phyloP scores from a whole-genome alignment of 2,329 filamentous ascomycete species.

The Thielaviopsis ethacetica region DNA sequence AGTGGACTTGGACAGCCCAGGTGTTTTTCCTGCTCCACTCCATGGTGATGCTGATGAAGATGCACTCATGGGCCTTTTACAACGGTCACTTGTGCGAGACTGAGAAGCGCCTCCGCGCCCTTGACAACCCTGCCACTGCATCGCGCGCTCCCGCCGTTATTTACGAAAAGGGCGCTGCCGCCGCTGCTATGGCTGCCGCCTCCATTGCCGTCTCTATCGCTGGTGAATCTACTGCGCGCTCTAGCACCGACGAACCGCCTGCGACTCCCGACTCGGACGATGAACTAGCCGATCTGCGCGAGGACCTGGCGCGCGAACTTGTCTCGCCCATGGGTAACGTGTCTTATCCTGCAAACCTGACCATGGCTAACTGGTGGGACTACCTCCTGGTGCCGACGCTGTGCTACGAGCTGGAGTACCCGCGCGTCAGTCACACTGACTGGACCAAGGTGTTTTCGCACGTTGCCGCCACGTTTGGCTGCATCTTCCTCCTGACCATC shows the following conservation, averaged over 20 bases:
- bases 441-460: conserved; percentile 76
- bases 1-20: conserved; percentile 95
- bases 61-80: conserved; percentile 97
- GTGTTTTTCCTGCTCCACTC: conserved; percentile 88
- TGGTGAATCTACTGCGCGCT: conserved; percentile 11
- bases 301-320: conserved; percentile 77
- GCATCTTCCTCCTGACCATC: conserved; percentile 85
- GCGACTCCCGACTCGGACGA: conserved; percentile 21
- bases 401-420: conserved; percentile 96
- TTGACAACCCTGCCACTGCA: conserved; percentile 60
- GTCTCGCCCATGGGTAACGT: conserved; percentile 79
- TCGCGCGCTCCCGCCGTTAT: conserved; percentile 51
- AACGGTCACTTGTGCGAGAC: conserved; percentile 89
- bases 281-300: conserved; percentile 54
- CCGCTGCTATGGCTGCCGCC: conserved; percentile 19
- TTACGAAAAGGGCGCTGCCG: conserved; percentile 42
- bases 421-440: conserved; percentile 55
- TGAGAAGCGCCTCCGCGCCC: conserved; percentile 57
- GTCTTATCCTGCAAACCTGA: conserved; percentile 82
- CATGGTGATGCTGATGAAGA: conserved; percentile 91
- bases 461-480: conserved; percentile 78
- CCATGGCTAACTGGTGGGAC: conserved; percentile 65
- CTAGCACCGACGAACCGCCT: conserved; percentile 17
- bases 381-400: conserved; percentile 85
- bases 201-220: not conserved